Evolutionary conservation across 2,329 filamentous ascomycete species (phyloP).

Genomic region (Pseudogymnoascus verrucosus): DNA sequence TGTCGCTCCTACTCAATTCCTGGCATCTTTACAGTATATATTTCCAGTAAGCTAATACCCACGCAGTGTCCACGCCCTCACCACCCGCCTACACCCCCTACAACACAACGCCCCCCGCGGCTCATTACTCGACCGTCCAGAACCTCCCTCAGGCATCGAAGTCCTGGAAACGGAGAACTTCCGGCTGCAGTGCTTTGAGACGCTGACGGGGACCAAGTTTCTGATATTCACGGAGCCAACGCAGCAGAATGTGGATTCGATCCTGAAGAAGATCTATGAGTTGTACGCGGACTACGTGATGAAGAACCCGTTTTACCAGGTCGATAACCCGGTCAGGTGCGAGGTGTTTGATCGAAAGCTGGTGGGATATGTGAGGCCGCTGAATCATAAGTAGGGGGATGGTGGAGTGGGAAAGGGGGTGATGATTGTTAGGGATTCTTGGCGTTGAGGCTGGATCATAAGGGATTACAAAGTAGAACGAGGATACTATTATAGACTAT

Average conservation of each 20-base stretch:
- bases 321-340: constrained; percentile 95
- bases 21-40: neutral
- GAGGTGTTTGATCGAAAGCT: constrained; percentile 90
- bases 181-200: constrained; percentile 91
- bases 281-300: constrained; percentile 95
- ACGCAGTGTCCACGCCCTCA: constrained; percentile 59
- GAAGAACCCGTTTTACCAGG: constrained; percentile 98
- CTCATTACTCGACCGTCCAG: constrained; percentile 35
- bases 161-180: constrained; percentile 92
- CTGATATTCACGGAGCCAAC: constrained; percentile 85
- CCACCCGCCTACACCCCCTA: constrained; percentile 54
- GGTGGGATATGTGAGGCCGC: constrained; percentile 68
- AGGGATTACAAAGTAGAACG: constrained; percentile 7
- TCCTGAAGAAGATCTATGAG: constrained; percentile 83
- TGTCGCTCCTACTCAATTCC: neutral
- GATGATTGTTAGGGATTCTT: neutral
- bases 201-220: constrained; percentile 90
- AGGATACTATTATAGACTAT: constrained; percentile 2
- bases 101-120: constrained; percentile 49
- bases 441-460: constrained; percentile 3
- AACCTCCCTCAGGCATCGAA: constrained; percentile 72
- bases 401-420: constrained; percentile 14
- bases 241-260: constrained; percentile 68
- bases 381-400: constrained; percentile 51
- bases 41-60: constrained; percentile 11